phyloP scores from a whole-genome alignment of 1,139 yeast species.

The Scheffersomyces segobiensis region DNA sequence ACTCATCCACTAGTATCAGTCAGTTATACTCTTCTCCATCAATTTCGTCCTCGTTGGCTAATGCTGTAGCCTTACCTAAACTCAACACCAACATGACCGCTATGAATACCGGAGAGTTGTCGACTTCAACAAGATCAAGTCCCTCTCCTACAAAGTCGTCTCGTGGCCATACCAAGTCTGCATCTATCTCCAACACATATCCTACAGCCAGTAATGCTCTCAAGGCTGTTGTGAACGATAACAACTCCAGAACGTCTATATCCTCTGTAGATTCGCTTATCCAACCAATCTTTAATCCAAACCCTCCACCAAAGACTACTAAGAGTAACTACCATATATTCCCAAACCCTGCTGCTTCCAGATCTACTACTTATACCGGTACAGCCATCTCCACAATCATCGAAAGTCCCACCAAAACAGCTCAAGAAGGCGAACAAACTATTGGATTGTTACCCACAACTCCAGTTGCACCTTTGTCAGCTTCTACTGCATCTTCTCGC shows the following conservation, averaged over 20 bases:
- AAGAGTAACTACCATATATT: conserved; percentile 10
- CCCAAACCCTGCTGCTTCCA: conserved; percentile 26
- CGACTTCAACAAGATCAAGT: conserved; percentile 3
- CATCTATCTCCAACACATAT: conserved; percentile 32
- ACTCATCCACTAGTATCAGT: conserved; percentile 40
- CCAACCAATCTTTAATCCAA: conserved; percentile 6
- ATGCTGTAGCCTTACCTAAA: conserved; percentile 40
- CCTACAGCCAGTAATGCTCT: conserved; percentile 63
- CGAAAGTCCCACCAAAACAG: conserved; percentile 43
- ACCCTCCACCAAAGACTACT: conserved; percentile 8
- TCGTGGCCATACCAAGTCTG: conserved; percentile 38
- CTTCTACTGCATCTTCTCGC: conserved; percentile 14
- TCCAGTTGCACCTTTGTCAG: conserved; percentile 11
- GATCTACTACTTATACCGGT: conserved; percentile 47
- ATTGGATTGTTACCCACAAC: conserved; percentile 5
- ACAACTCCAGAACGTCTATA: conserved; percentile 22
- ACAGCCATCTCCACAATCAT: conserved; percentile 42
- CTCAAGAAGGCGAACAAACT: conserved; percentile 4
- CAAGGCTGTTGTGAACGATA: conserved; percentile 65
- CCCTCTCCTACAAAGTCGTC: conserved; percentile 23
- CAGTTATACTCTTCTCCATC: conserved; percentile 53
- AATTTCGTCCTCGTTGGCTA: conserved; percentile 52
- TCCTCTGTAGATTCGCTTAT: conserved; percentile 17
- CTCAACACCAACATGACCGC: conserved; percentile 10
- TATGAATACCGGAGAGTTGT: not conserved